These are phyloP conservation scores for Globisporangium carolinianum DNA, from an alignment of 352 stramenopile genomes.

Conservation along the genomic window DNA sequence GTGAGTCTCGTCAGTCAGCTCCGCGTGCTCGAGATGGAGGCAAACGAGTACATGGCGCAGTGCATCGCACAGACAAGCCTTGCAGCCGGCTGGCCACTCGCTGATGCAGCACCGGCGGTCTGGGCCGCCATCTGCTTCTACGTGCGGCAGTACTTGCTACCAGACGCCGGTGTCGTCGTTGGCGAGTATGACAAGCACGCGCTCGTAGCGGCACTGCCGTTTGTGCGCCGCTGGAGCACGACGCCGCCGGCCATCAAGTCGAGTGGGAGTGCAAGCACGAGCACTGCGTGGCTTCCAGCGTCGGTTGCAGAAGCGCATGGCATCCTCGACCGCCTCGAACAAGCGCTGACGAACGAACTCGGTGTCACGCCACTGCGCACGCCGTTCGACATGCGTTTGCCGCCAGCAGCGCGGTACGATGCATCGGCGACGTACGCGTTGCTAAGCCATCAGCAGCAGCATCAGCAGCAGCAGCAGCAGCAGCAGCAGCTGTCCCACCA, in stretches of 20 bases:
- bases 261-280: slow-evolving; percentile 7
- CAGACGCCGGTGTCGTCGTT: slow-evolving; percentile 25
- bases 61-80: slow-evolving; percentile 24
- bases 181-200: slow-evolving; percentile 42
- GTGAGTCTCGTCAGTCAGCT: slow-evolving; percentile 42
- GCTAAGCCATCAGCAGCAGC: slow-evolving; percentile 8
- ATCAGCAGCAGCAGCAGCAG: too few relatives aligned
- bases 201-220: slow-evolving; percentile 35
- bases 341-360: slow-evolving; percentile 26
- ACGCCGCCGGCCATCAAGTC: slow-evolving; percentile 25
- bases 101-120: slow-evolving; percentile 38
- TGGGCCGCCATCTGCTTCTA: slow-evolving; percentile 58
- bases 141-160: slow-evolving; percentile 40
- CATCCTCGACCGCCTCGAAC: slow-evolving; percentile 49
- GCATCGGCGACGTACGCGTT: slow-evolving; percentile 13
- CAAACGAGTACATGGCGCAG: slow-evolving; percentile 21
- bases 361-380: slow-evolving; percentile 6
- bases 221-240: slow-evolving; percentile 52
- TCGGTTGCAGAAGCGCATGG: slow-evolving; percentile 45
- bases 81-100: slow-evolving; percentile 24
- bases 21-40: slow-evolving; percentile 36
- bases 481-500: slow-evolving; percentile 14
- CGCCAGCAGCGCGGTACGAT: slow-evolving; percentile 12
- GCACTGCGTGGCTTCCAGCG: slow-evolving; percentile 36
- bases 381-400: slow-evolving; percentile 2